A percentile compares a stretch with the other conserved stretches of the same genome.
Evolutionary conservation across 2,329 filamentous ascomycete genomes (phyloP).

Genomic region (Pyricularia pennisetigena): DNA sequence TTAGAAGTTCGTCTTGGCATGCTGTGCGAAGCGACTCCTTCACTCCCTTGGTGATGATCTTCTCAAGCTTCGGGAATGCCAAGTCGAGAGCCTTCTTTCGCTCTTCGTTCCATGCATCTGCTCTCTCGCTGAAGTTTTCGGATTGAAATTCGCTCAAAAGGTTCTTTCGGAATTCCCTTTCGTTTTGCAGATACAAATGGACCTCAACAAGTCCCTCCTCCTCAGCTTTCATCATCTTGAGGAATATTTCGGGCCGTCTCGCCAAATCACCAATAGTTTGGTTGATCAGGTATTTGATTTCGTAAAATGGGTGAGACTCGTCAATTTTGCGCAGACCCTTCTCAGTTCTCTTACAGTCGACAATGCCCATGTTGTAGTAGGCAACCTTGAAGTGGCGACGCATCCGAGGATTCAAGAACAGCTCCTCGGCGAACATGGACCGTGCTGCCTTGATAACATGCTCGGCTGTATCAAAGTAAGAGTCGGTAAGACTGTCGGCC

Average conservation of each 20-base stretch:
- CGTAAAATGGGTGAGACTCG: slow-evolving; percentile 91
- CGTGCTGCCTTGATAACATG: slow-evolving; percentile 72
- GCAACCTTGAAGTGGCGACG: slow-evolving; percentile 75
- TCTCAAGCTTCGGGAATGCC: slow-evolving; percentile 73
- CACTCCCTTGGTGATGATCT: slow-evolving; percentile 78
- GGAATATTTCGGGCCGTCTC: slow-evolving; percentile 75
- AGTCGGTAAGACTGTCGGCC: slow-evolving; percentile 66
- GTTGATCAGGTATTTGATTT: slow-evolving; percentile 92
- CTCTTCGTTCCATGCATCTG: slow-evolving; percentile 89
- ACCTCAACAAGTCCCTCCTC: slow-evolving; percentile 89
- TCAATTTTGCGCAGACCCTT: slow-evolving; percentile 92
- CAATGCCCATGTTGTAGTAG: slow-evolving; percentile 73
- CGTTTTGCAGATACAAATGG: slow-evolving; percentile 65
- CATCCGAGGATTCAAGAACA: slow-evolving; percentile 80
- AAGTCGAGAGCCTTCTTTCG: slow-evolving; percentile 75
- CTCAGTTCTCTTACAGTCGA: slow-evolving; percentile 85
- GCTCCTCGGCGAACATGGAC: slow-evolving; percentile 82
- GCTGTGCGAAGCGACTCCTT: slow-evolving; percentile 91
- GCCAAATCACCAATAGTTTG: slow-evolving; percentile 78
- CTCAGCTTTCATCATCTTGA: slow-evolving; percentile 97
- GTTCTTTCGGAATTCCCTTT: slow-evolving; percentile 64
- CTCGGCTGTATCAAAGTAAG: slow-evolving; percentile 65
- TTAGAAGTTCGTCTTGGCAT: slow-evolving; percentile 88
- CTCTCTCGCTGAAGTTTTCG: slow-evolving; percentile 90
- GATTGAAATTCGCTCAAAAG: slow-evolving; percentile 81